phyloP scores from a whole-genome alignment of 345 rosid species.

The Bruguiera gymnorhiza region DNA sequence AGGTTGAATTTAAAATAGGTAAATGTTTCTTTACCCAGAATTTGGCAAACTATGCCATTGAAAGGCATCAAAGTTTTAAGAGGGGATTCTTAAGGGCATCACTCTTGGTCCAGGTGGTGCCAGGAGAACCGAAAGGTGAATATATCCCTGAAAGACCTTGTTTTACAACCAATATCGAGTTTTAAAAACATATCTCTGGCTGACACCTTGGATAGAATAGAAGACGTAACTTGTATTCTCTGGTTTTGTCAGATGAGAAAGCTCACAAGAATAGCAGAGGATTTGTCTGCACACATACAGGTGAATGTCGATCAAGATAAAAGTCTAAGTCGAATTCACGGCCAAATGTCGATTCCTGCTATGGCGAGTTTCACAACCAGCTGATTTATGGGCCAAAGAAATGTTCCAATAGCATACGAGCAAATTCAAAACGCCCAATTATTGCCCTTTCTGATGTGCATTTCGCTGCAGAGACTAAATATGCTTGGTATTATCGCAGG shows the following conservation, averaged over 20 bases:
- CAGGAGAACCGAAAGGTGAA: conserved; percentile 82
- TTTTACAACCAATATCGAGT: not conserved
- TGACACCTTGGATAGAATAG: not conserved
- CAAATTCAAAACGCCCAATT: too few relatives aligned
- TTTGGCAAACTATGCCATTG: conserved; percentile 69
- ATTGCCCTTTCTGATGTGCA: too few relatives aligned
- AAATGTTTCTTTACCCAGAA: conserved; percentile 27
- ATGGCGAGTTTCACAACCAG: too few relatives aligned
- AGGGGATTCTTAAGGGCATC: conserved; percentile 56
- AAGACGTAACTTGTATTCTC: too few relatives aligned
- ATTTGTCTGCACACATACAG: conserved; percentile 49
- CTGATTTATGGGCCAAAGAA: too few relatives aligned
- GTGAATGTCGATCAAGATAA: conserved; percentile 28
- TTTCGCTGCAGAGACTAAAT: too few relatives aligned
- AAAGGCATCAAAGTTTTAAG: conserved; percentile 51
- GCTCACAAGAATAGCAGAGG: not conserved
- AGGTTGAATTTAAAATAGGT: not conserved
- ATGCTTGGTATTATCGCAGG: too few relatives aligned
- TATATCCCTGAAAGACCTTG: conserved; percentile 50
- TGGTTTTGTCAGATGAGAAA: not conserved
- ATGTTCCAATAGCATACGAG: too few relatives aligned
- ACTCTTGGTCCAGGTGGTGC: conserved; percentile 54
- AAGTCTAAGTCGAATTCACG: too few relatives aligned
- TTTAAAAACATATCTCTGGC: too few relatives aligned
- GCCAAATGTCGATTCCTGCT: too few relatives aligned